Base-by-base conservation (phyloP, 2,329 filamentous ascomycete species). In the Chaetomiaceae sp. region DNA sequence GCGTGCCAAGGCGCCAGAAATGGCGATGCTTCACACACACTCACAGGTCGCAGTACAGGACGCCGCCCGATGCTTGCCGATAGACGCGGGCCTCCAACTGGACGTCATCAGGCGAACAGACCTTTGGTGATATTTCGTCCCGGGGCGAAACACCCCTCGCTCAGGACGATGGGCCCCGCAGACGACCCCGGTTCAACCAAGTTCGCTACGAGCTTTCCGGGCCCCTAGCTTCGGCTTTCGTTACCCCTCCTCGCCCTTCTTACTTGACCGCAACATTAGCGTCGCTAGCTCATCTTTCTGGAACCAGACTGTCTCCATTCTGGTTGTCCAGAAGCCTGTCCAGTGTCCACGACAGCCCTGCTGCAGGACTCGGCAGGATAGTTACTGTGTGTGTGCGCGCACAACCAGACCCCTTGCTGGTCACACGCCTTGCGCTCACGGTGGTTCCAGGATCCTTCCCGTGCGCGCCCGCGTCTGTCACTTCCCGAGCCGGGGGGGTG, bases 31-130 rank as follows among this genome's bases (percentile, higher is more conserved):
- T 45, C 37, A n/a, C n/a, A n/a, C n/a, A n/a, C n/a, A n/a, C n/a
- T n/a, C n/a, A n/a, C n/a, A n/a, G n/a, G n/a, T n/a, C n/a, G n/a
- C n/a, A n/a, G n/a, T 37, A 30, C 41, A 29, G 48, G 42, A 43
- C 18, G 20, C n/a, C n/a, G n/a, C 21, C 37, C 42, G 36, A 30
- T 37, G 42, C 51, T 37, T 58, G 49, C 55, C 53, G 50, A 51
- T 51, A 51, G 46, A 46, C 49, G 46, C 47, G 30, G 43, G 30
- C 23, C 41, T 23, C 29, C 27, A 21, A 32, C 38, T 29, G n/a
- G n/a, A n/a, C n/a, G n/a, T n/a, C n/a, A n/a, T n/a, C n/a, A n/a
- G n/a, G n/a, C n/a, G n/a, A n/a, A n/a, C n/a, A n/a, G n/a, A n/a
- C n/a, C n/a, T n/a, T n/a, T n/a, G n/a, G n/a, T n/a, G n/a, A n/a